phyloP scores from a whole-genome alignment of 2,329 filamentous ascomycete species.

The Fusarium cicatricum region DNA sequence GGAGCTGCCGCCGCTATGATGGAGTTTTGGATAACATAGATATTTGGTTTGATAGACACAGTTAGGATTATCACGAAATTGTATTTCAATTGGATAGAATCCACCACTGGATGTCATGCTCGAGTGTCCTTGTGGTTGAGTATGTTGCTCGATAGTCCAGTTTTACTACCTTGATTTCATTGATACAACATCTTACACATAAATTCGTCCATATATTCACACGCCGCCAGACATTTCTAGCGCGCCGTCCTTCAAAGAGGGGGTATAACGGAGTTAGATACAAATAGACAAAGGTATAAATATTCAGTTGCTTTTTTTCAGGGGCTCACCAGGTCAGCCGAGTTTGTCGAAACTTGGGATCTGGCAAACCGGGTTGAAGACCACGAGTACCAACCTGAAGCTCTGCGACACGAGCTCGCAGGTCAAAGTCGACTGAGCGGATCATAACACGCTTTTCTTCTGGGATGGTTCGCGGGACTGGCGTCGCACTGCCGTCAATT shows the following conservation, averaged over 20 bases:
- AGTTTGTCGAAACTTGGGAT: conserved; percentile 57
- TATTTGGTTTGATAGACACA: neutral
- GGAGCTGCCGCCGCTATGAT: conserved; percentile 81
- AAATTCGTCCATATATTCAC: neutral
- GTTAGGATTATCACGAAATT: neutral
- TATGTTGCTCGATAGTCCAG: neutral
- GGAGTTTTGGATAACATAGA: neutral
- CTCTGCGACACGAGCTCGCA: conserved; percentile 58
- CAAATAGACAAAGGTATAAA: no score
- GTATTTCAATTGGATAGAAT: neutral
- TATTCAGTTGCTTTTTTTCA: neutral
- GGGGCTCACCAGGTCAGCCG: conserved; percentile 57
- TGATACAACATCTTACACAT: neutral
- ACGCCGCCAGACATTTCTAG: neutral
- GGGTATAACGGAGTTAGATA: neutral
- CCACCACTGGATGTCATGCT: conserved; percentile 2
- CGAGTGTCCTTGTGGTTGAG: neutral
- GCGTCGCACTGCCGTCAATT: conserved; percentile 10
- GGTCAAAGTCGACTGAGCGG: conserved; percentile 63
- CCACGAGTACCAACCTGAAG: conserved; percentile 64
- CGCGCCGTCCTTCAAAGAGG: neutral
- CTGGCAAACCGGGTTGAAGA: conserved; percentile 55
- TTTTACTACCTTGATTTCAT: neutral
- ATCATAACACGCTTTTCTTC: conserved; percentile 65
- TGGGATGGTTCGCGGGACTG: conserved; percentile 49